Percentiles rank a stretch among this genome's conserved stretches.
phyloP scores from a whole-genome alignment of 2,329 filamentous ascomycete genomes.

The Nigrospora oryzae region DNA sequence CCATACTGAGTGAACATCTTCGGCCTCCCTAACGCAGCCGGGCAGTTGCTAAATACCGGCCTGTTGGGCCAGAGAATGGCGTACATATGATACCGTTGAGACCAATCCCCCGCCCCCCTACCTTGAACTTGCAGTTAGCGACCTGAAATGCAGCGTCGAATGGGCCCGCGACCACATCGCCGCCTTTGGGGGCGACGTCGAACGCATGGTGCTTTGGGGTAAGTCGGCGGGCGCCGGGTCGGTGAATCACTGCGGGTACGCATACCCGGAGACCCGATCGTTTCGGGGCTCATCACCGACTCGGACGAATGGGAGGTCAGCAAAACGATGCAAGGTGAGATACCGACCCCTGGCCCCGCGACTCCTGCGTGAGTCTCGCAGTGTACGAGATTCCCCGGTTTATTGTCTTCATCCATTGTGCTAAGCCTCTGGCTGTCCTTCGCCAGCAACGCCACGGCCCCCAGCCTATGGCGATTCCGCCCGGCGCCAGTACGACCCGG shows the following conservation, averaged over 20 bases:
- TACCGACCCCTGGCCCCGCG: neutral
- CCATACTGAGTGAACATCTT: conserved; percentile 25
- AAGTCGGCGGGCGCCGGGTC: conserved; percentile 15
- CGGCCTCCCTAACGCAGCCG: conserved; percentile 21
- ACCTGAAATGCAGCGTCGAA: conserved; percentile 22
- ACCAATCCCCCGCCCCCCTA: neutral
- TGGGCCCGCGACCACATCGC: conserved; percentile 40
- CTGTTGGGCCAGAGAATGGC: conserved; percentile 40
- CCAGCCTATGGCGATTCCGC: neutral
- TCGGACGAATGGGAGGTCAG: conserved; percentile 9
- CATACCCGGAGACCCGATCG: conserved; percentile 12
- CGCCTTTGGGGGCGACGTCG: conserved; percentile 35
- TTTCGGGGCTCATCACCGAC: conserved; percentile 14
- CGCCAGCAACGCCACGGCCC: neutral
- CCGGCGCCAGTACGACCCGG: neutral
- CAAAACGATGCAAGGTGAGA: conserved; percentile 2
- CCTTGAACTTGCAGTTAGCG: conserved; percentile 3
- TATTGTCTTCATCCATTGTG: neutral
- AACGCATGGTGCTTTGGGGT: conserved; percentile 28
- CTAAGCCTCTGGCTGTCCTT: neutral
- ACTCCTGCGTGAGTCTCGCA: too few relatives aligned
- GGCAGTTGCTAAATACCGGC: conserved; percentile 31
- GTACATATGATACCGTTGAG: neutral
- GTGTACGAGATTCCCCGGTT: neutral
- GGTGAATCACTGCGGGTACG: conserved; percentile 14